A percentile compares a stretch with the other conserved stretches of the same genome.
These are phyloP conservation scores for Kwoniella dejecticola DNA, from an alignment of 768 basidiomycete genomes.

Conservation along the genomic window DNA sequence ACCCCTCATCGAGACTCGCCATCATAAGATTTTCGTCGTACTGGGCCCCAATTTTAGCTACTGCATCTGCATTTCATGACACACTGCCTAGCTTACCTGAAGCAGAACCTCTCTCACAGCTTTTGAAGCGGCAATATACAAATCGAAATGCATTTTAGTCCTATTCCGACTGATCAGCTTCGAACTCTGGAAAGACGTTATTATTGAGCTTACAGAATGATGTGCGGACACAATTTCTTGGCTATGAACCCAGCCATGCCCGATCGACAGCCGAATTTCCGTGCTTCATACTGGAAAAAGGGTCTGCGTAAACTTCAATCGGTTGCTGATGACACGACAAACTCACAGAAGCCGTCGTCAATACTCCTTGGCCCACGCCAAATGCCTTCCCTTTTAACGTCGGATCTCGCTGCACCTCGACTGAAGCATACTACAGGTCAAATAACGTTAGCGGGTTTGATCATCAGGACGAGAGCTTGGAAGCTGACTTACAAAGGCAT, in stretches of 20 bases:
- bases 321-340: neutral
- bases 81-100: constrained; percentile 48
- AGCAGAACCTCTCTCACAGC: constrained; percentile 69
- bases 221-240: constrained; percentile 86
- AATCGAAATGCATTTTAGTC: constrained; percentile 41
- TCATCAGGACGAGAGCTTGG: constrained; percentile 53
- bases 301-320: constrained; percentile 7
- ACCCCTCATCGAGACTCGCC: constrained; percentile 87
- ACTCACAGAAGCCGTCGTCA: constrained; percentile 69
- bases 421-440: constrained; percentile 57
- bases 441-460: constrained; percentile 36
- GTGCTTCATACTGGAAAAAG: constrained; percentile 75
- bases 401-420: constrained; percentile 51
- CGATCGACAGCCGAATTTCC: constrained; percentile 85
- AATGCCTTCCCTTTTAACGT: constrained; percentile 57
- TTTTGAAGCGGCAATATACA: constrained; percentile 53
- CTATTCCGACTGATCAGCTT: too few species aligned
- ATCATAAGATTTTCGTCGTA: constrained; percentile 54
- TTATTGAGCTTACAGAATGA: constrained; percentile 65
- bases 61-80: neutral
- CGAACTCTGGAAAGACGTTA: too few species aligned
- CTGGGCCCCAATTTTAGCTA: constrained; percentile 13
- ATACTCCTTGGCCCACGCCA: constrained; percentile 77
- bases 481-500: constrained; percentile 66
- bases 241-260: constrained; percentile 98